Evolutionary conservation across 129 eudicot genomes (phyloP).

Genomic region (Escallonia rubra): DNA sequence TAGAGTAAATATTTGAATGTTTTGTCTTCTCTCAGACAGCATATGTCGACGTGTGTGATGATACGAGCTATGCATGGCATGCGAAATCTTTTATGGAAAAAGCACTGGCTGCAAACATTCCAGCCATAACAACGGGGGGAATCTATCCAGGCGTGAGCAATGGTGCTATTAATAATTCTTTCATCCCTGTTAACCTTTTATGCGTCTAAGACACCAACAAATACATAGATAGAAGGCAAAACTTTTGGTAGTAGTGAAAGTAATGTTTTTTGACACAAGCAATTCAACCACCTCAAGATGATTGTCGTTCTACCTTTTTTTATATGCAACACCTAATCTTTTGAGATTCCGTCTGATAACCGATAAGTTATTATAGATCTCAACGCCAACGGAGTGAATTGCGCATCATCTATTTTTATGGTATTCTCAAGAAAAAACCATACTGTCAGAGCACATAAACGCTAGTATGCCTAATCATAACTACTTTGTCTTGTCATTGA

Average conservation of each 20-base stretch:
- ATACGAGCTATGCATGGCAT: slow-evolving; percentile 68
- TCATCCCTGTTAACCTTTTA: slow-evolving; percentile 3
- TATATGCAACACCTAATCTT: too few relatives aligned
- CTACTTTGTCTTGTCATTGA: too few relatives aligned
- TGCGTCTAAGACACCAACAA: background rate
- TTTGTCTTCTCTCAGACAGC: slow-evolving; percentile 57
- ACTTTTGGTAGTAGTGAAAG: background rate
- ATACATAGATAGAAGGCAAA: slow-evolving; percentile 5
- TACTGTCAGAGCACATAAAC: too few relatives aligned
- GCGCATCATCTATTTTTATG: too few relatives aligned
- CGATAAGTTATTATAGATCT: too few relatives aligned
- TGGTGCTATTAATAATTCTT: slow-evolving; percentile 32
- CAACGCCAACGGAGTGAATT: too few relatives aligned
- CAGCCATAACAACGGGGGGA: slow-evolving; percentile 93
- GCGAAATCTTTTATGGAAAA: slow-evolving; percentile 65
- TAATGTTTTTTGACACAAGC: background rate
- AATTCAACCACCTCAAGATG: background rate
- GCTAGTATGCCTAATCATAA: too few relatives aligned
- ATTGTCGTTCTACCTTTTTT: too few relatives aligned
- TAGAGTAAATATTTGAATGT: background rate
- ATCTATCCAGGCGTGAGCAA: slow-evolving; percentile 99
- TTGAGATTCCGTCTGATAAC: too few relatives aligned
- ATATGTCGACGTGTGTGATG: slow-evolving; percentile 93
- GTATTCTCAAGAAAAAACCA: too few relatives aligned
- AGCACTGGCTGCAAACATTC: slow-evolving; percentile 79